Evolutionary conservation across 106 monocot species (phyloP).

Genomic region (Apostasia shenzhenica): DNA sequence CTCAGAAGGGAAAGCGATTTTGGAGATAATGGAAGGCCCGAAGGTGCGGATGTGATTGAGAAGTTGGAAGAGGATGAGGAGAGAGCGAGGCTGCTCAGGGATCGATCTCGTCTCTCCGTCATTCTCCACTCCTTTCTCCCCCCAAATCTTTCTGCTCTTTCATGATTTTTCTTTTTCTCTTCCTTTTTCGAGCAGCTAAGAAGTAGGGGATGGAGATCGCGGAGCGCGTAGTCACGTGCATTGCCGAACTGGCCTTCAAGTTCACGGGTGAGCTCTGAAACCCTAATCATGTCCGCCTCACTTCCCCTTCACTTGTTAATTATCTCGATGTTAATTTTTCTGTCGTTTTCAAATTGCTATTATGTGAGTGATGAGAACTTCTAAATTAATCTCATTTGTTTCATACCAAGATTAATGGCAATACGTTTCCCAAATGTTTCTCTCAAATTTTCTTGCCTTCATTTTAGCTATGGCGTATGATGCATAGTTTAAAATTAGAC

Average conservation of each 20-base stretch:
- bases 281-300: neutral
- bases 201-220: conserved; percentile 51
- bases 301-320: no score
- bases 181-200: conserved; percentile 31
- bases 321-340: no score
- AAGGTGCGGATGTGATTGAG: conserved; percentile 13
- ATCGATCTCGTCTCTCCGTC: conserved; percentile 71
- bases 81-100: conserved; percentile 41
- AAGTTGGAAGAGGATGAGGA: conserved; percentile 43
- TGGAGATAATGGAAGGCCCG: conserved; percentile 6
- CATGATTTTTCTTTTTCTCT: neutral
- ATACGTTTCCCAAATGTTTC: no score
- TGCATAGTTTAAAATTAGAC: no score
- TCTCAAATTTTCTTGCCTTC: no score
- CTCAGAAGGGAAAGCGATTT: neutral
- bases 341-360: no score
- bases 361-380: no score
- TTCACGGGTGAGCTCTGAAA: conserved; percentile 34
- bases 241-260: conserved; percentile 65
- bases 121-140: conserved; percentile 2
- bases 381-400: no score
- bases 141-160: neutral
- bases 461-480: no score
- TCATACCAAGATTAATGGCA: no score
- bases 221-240: conserved; percentile 62